Conservation (phyloP, 2,329 filamentous ascomycete species). For the Alternaria conjuncta region DNA sequence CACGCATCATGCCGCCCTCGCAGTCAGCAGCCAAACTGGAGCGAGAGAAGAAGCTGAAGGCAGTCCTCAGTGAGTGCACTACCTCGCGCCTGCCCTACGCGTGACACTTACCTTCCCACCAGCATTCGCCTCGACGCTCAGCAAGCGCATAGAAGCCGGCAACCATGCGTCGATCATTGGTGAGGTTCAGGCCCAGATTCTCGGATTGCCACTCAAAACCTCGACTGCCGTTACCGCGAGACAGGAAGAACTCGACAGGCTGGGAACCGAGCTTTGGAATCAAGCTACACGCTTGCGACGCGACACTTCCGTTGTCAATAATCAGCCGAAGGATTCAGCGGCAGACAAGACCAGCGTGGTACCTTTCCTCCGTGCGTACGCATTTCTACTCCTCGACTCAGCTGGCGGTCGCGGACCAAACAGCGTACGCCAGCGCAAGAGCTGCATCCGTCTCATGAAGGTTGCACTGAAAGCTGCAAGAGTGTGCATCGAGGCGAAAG, state of each 20-base stretch:
- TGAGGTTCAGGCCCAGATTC: conserved; percentile 52
- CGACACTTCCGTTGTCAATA: conserved; percentile 11
- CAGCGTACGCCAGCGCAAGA: conserved; percentile 28
- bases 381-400: conserved; percentile 70
- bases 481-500: conserved; percentile 65
- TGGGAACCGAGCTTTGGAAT: conserved; percentile 71
- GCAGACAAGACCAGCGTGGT: conserved; percentile 26
- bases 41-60: conserved; percentile 46
- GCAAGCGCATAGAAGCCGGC: conserved; percentile 26
- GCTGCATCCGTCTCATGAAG: conserved; percentile 64
- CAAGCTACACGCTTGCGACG: conserved; percentile 61
- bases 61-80: conserved; percentile 35
- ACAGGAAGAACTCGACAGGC: conserved; percentile 60
- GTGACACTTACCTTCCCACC: conserved; percentile 13
- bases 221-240: conserved; percentile 39
- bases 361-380: conserved; percentile 59
- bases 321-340: conserved; percentile 43
- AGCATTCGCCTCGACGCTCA: conserved; percentile 45
- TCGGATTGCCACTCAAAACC: conserved; percentile 43
- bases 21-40: conserved; percentile 32
- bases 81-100: background rate
- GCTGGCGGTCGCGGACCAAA: conserved; percentile 30
- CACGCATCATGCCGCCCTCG: conserved; percentile 30
- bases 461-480: conserved; percentile 71
- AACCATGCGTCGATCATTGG: conserved; percentile 31